Conservation (phyloP, 1,139 yeast genomes). For the Spathaspora sp. region DNA sequence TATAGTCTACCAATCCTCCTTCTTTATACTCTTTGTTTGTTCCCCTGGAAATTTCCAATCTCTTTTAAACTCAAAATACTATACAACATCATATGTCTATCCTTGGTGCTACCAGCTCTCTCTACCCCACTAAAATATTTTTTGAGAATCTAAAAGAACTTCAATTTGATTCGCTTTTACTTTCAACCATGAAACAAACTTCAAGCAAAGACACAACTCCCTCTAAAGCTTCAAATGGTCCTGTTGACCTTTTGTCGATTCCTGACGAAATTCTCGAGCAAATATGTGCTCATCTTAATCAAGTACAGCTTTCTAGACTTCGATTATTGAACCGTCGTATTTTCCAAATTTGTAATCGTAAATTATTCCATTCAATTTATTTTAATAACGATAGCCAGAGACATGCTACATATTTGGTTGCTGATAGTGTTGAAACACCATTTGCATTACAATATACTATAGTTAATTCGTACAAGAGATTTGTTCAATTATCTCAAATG, state of each 20-base stretch:
- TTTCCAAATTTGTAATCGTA: background rate
- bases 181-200: background rate
- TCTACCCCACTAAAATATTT: no score
- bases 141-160: no score
- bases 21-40: no score
- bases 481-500: background rate
- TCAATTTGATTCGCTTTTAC: no score
- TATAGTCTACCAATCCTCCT: no score
- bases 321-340: background rate
- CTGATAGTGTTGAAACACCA: background rate
- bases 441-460: background rate
- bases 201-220: no score
- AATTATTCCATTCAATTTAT: background rate
- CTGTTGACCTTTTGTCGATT: background rate
- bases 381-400: background rate
- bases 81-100: no score
- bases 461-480: background rate
- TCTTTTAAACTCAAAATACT: no score
- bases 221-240: background rate
- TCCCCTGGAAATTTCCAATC: no score
- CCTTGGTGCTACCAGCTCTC: no score
- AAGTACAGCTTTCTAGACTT: background rate
- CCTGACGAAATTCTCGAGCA: background rate
- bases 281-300: background rate
- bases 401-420: background rate